Conservation (phyloP, 2,329 filamentous ascomycete species). For the Cadophora luteo-olivacea region DNA sequence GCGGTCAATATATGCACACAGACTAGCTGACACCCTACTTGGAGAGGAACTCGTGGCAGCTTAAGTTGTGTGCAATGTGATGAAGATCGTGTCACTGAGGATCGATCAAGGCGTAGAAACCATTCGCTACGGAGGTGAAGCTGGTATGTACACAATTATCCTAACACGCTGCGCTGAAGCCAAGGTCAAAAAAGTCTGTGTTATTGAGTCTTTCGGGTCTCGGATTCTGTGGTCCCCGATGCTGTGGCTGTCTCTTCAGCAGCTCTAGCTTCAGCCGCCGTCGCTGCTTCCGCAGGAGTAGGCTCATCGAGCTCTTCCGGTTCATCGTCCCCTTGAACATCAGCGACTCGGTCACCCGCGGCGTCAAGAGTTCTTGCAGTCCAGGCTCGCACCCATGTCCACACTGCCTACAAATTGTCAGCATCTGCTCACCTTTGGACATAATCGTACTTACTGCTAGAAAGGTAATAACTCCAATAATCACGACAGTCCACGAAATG, state of each 20-base stretch:
- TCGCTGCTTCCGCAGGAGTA: conserved; percentile 19
- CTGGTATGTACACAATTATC: conserved; percentile 3
- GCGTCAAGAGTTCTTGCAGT: conserved; percentile 76
- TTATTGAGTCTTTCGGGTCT: conserved; percentile 34
- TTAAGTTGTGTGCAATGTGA: conserved; percentile 84
- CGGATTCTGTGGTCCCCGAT: conserved; percentile 13
- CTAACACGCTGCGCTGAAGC: conserved; percentile 8
- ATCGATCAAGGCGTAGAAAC: neutral
- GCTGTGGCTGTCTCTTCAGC: conserved; percentile 1
- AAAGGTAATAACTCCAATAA: conserved; percentile 82
- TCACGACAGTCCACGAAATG: conserved; percentile 79
- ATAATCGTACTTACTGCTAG: conserved; percentile 67
- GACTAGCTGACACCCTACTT: conserved; percentile 95
- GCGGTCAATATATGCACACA: conserved; percentile 79
- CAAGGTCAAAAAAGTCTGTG: neutral
- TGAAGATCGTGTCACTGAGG: neutral
- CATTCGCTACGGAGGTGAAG: neutral
- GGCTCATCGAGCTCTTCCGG: conserved; percentile 50
- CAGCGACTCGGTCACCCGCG: conserved; percentile 80
- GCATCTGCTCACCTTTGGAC: conserved; percentile 26
- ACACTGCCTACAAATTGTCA: conserved; percentile 65
- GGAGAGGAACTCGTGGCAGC: conserved; percentile 80
- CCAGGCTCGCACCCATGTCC: conserved; percentile 79
- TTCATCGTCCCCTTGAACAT: conserved; percentile 71
- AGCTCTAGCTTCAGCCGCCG: conserved; percentile 10